Base-by-base conservation (phyloP, 2,329 filamentous ascomycete species). In the Neurospora sp. region DNA sequence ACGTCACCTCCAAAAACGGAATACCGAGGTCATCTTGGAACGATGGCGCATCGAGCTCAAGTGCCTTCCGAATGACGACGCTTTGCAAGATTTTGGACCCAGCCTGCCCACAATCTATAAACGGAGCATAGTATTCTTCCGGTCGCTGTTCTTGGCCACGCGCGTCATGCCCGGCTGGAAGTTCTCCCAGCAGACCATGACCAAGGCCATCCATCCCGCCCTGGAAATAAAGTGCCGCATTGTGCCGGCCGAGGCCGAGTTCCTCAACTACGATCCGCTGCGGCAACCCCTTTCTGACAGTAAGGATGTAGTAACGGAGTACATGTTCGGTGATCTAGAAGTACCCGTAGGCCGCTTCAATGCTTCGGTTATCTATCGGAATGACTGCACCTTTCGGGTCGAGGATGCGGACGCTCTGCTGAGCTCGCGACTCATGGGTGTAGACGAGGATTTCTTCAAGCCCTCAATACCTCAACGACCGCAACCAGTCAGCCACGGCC, bases 71-170 rank as follows among this genome's bases (percentile, higher is more conserved):
- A 78, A 83, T 78, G 78, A 85, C 73, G 76, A 79, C 39, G 52
- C 28, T 11, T 75, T 78, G 17, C 84, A 87, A 67, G 87, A 87
- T 77, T 92, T 90, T 78, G 87, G 86, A 8, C 83, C 83, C 11
- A 84, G 82, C 39, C 83, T 98, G 68, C 93, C 96, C 15, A 95
- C 93, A 68, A 90, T 97, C 71, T 99, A 99, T 85, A 99, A 99
- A 82, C 96, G 97, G 81, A 93, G 92, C 76, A 97, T 99, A 73
- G 91, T 98, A 74, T 89, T 97, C 75, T 97, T 98, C 81, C 88
- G 96, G 71, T 93, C 93, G 1, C 85, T 99, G 66, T 97, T 92
- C 79, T 89, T 92, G 67, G 91, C 92, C 69, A 88, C 93, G 52
- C 91, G 92, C 75, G 87, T 97, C 72, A 82, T 97, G 72, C 96